Conservation (phyloP, 192 early-diverging fungal species). For the Backusella macrospora region DNA sequence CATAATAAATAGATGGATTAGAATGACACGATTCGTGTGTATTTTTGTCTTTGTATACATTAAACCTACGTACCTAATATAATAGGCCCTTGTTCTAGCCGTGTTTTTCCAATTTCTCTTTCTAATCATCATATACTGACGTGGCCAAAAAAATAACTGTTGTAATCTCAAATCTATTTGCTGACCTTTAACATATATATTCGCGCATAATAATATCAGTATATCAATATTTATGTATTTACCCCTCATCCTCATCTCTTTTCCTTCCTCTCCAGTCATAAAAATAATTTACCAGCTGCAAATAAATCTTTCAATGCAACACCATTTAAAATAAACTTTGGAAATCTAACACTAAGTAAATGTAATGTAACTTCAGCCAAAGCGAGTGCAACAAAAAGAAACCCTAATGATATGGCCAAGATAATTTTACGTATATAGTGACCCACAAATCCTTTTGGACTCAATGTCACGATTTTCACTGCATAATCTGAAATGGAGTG, state of each 20-base stretch:
- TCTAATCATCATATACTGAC: constrained; percentile 75
- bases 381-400: constrained; percentile 52
- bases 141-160: constrained; percentile 84
- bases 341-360: constrained; percentile 62
- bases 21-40: neutral
- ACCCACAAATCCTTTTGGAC: constrained; percentile 19
- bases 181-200: constrained; percentile 55
- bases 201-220: neutral
- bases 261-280: neutral
- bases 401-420: constrained; percentile 40
- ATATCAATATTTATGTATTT: neutral
- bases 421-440: constrained; percentile 27
- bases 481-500: neutral
- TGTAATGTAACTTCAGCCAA: constrained; percentile 60
- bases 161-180: constrained; percentile 90
- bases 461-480: neutral
- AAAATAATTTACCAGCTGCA: constrained; percentile 49
- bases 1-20: no score
- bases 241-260: neutral
- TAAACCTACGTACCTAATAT: constrained; percentile 63
- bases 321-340: constrained; percentile 59
- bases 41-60: neutral
- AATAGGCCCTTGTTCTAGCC: constrained; percentile 65
- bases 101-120: constrained; percentile 58
- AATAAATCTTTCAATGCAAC: constrained; percentile 76